Evolutionary conservation across 1,284 basidiomycete species (phyloP).

Genomic region (Pseudozyma thailandica): DNA sequence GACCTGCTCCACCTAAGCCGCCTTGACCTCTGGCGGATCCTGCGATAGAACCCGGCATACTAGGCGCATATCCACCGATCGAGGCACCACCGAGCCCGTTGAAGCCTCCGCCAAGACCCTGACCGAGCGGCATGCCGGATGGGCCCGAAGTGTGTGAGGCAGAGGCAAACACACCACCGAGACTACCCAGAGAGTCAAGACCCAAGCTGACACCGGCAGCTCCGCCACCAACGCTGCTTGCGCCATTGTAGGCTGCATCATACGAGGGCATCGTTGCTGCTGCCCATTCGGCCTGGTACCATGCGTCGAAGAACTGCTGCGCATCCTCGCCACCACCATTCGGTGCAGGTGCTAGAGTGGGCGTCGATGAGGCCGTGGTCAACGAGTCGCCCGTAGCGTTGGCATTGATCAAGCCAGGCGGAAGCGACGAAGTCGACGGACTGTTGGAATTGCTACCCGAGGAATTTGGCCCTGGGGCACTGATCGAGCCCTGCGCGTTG

Average conservation of each 20-base stretch:
- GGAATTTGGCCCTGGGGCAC: constrained; percentile 21
- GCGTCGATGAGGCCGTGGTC: constrained; percentile 36
- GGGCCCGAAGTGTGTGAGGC: constrained; percentile 1
- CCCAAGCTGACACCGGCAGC: constrained; percentile 37
- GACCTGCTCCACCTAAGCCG: constrained; percentile 2
- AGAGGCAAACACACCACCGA: constrained; percentile 21
- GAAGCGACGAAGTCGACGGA: constrained; percentile 31
- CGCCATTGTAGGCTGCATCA: constrained; percentile 40
- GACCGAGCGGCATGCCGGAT: constrained; percentile 9
- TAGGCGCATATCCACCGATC: constrained; percentile 17
- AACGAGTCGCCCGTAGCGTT: constrained; percentile 11
- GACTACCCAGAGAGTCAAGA: constrained; percentile 30
- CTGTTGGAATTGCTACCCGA: constrained; percentile 34
- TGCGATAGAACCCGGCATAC: not conserved
- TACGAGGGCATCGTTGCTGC: constrained; percentile 48
- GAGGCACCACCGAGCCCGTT: constrained; percentile 33
- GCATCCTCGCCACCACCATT: constrained; percentile 47
- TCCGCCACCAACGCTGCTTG: constrained; percentile 29
- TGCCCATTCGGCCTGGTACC: constrained; percentile 56
- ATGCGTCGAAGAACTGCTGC: constrained; percentile 52
- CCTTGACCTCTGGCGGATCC: not conserved
- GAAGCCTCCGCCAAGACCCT: constrained; percentile 40
- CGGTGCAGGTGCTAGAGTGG: constrained; percentile 12
- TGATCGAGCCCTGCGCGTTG: constrained; percentile 14
- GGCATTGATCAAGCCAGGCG: constrained; percentile 5